These are phyloP conservation scores for Moesziomyces sp. DNA, from an alignment of 1,284 basidiomycete genomes.

Conservation along the genomic window DNA sequence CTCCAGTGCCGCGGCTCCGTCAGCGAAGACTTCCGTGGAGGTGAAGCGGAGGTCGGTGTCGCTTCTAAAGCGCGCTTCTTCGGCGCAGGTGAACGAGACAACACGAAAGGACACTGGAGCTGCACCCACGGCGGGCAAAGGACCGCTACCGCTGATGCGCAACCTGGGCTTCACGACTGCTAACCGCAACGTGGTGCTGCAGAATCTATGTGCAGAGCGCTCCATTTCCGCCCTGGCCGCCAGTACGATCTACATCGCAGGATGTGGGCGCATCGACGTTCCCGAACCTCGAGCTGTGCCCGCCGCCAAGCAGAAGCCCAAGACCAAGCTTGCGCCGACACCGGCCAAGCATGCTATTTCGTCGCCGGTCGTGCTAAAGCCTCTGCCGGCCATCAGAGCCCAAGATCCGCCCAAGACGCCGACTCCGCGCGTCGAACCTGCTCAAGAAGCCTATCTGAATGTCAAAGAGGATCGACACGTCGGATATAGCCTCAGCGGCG, in stretches of 20 bases:
- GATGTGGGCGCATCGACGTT: constrained; percentile 22
- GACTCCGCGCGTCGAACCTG: constrained; percentile 3
- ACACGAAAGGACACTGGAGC: constrained; percentile 5
- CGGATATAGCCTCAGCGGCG: constrained; percentile 22
- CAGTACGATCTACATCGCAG: constrained; percentile 31
- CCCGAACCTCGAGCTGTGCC: constrained; percentile 12
- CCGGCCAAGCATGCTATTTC: constrained; percentile 8
- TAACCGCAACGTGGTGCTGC: constrained; percentile 38
- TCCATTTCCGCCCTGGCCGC: constrained; percentile 34
- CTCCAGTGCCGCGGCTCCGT: background rate
- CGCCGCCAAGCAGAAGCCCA: background rate
- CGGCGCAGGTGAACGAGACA: constrained; percentile 21
- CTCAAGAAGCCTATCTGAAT: constrained; percentile 21
- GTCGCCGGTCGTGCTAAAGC: background rate
- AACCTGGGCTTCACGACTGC: constrained; percentile 47
- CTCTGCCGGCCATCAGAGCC: background rate
- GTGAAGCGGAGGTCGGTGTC: constrained; percentile 24
- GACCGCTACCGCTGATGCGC: constrained; percentile 18
- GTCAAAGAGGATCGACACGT: constrained; percentile 16
- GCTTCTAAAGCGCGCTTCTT: constrained; percentile 20
- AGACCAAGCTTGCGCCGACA: background rate
- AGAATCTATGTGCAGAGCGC: constrained; percentile 32
- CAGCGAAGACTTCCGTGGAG: background rate
- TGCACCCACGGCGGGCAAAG: background rate
- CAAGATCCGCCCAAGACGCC: background rate